These are phyloP conservation scores for Xylaria sp. DNA, from an alignment of 2,329 filamentous ascomycete species.

Conservation along the genomic window DNA sequence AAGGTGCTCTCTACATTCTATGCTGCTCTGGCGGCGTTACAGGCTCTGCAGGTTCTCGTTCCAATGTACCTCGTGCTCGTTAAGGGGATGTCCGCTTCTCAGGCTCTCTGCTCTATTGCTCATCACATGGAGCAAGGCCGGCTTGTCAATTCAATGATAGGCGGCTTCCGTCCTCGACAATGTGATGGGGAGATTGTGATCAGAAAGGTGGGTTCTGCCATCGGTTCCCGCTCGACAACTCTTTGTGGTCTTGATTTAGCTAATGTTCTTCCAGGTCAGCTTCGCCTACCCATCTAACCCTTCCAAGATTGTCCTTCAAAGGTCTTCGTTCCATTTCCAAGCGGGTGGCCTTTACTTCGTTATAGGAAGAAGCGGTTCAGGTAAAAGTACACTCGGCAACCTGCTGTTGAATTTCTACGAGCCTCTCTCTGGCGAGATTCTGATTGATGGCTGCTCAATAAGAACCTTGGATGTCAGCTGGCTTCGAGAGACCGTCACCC, in stretches of 20 bases:
- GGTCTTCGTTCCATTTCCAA: conserved; percentile 63
- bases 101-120: conserved; percentile 49
- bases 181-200: conserved; percentile 67
- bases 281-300: conserved; percentile 76
- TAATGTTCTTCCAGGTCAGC: conserved; percentile 51
- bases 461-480: conserved; percentile 60
- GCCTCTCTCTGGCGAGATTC: conserved; percentile 58
- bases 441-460: conserved; percentile 61
- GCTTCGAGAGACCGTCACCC: conserved; percentile 70
- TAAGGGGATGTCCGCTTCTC: conserved; percentile 72
- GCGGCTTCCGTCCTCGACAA: conserved; percentile 31
- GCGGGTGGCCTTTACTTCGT: conserved; percentile 72
- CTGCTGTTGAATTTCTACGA: conserved; percentile 74
- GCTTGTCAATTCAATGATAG: conserved; percentile 29
- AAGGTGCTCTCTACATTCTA: conserved; percentile 81
- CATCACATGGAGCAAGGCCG: conserved; percentile 29
- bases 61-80: conserved; percentile 72
- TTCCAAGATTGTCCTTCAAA: conserved; percentile 52
- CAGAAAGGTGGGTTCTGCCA: conserved; percentile 49
- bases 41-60: conserved; percentile 67
- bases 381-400: conserved; percentile 83
- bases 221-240: background rate
- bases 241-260: background rate
- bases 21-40: conserved; percentile 68
- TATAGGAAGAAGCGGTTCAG: conserved; percentile 81